Base-by-base conservation (phyloP, 169 alveolate species). In the Babesia caballi region DNA sequence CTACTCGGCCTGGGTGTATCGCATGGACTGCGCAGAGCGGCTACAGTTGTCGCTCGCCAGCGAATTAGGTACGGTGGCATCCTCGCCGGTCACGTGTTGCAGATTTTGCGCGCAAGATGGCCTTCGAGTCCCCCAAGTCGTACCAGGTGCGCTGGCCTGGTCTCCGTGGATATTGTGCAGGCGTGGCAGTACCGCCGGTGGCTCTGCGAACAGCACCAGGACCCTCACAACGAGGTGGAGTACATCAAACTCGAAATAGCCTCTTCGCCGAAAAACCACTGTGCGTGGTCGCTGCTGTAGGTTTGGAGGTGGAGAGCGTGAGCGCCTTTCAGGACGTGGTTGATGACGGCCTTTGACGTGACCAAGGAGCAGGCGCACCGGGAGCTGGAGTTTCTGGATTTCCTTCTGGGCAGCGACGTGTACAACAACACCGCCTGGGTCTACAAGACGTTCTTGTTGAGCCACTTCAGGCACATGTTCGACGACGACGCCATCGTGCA, bases 401-500 rank as follows among this genome's bases (percentile, higher is more conserved):
- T 80, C 35, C 27, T 80, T 17, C 25, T 80, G 33, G 65, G 27
- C 27, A 46, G 49, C 23, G 88, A 80, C 25, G 51, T 63, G 1
- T 80, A 69, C 61, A 80, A 80, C 68, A 80, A 80, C 71, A 57
- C 88, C 21, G 83, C 66, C 5, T 80, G 88, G 88, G 66, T 65
- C 33, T 80, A 80, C 50, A 67, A 69, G 42, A 23, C 30, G 21
- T 80, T 69, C 33, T 7, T 80, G 17, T 15, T 80, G 17, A 23
- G 25, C 27, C 19, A 49, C 46, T 50, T 36, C 35, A 63, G 69
- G 15, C 57, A 27, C 30, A 36, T 41, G 25, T 69, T 57, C 11
- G 82, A 46, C 27, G 19, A 28, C 5, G 57, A 21, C 30, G 15
- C 9, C 19, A n/a, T 40, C 21, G 47, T 77, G 15, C 25, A 38